A percentile compares a stretch with the other conserved stretches of the same genome.
Evolutionary conservation across 495 filamentous ascomycete species (phyloP).

Genomic region (Aspergillus baeticus): DNA sequence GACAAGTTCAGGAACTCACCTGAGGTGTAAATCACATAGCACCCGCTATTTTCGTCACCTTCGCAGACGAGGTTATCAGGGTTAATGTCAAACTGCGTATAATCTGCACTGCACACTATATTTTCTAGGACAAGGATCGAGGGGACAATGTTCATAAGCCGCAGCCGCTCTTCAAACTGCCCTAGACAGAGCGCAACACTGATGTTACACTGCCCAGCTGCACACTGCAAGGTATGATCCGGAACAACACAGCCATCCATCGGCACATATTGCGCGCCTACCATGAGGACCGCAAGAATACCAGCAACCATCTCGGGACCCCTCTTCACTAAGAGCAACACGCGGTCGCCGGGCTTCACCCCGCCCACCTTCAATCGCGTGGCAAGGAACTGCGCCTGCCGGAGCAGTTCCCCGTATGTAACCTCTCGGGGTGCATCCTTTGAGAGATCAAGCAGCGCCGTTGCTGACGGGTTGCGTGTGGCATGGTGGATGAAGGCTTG

Average conservation of each 20-base stretch:
- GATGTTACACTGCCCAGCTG: background rate
- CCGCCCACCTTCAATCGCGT: background rate
- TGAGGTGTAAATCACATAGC: constrained; percentile 12
- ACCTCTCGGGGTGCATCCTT: background rate
- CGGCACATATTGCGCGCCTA: constrained; percentile 11
- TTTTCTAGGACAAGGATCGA: constrained; percentile 6
- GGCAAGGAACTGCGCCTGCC: constrained; percentile 4
- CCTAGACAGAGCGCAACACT: constrained; percentile 1
- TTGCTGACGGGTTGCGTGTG: background rate
- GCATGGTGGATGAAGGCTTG: constrained; percentile 11
- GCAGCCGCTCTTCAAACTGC: background rate
- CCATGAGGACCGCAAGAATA: constrained; percentile 7
- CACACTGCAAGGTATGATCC: constrained; percentile 3
- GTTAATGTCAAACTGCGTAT: background rate
- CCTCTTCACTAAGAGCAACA: constrained; percentile 1
- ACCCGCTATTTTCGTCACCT: constrained; percentile 1
- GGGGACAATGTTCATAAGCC: background rate
- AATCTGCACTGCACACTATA: background rate
- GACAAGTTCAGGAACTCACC: background rate
- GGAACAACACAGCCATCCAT: constrained; percentile 7
- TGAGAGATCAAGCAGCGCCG: constrained; percentile 2
- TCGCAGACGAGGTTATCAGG: background rate
- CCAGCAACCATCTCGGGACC: constrained; percentile 10
- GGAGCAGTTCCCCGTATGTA: constrained; percentile 5
- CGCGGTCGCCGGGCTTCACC: background rate